Evolutionary conservation across 2,329 filamentous ascomycete species (phyloP), one percentile per base, ranked within the genome.

Genomic region (Hortaea sp.): DNA sequence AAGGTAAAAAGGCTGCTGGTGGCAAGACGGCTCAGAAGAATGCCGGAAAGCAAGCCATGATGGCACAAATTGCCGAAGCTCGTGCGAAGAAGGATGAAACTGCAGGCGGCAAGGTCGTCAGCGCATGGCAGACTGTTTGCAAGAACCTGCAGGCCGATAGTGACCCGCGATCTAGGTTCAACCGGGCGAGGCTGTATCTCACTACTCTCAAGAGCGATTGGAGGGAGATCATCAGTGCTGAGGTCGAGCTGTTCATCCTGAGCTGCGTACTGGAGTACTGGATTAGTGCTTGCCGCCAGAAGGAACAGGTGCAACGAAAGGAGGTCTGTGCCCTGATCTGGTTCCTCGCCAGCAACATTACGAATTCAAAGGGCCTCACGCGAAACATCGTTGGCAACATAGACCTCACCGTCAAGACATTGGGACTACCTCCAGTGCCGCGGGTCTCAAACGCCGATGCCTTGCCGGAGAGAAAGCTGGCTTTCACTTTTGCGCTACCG

Each of bases 151-250:
- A 76, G 34, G 70, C 68, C 20, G 70, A 74, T 45, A 48, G 49
- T 1, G 65, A 68, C 37, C 55, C 69, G 7, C 59, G 69, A 7
- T 64, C 63, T 29, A 67, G 73, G 42, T 80, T 76, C 52, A 58
- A 67, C 27, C 75, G 72, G 49, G 66, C 70, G 0, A 65, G 71
- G 39, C 69, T 70, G 35, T 76, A 77, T 50, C 57, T 79, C 4
- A 52, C 55, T 6, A 64, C 62, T 28, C 62, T 75, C 27, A 63
- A 67, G 5, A 59, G 64, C 29, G 55, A 66, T 12, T 67, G 66
- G 54, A 59, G 59, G 13, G 61, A 64, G 29, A 59, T 64, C 4
- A 49, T 75, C 31, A 66, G 69, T 42, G 63, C 68, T 0, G 72
- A 75, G 49, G 62, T 74, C 6, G 63, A 70, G 42, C 62, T 74